Evolutionary conservation across 1,139 yeast species (phyloP).

Genomic region (Debaryomyces fabryi): DNA sequence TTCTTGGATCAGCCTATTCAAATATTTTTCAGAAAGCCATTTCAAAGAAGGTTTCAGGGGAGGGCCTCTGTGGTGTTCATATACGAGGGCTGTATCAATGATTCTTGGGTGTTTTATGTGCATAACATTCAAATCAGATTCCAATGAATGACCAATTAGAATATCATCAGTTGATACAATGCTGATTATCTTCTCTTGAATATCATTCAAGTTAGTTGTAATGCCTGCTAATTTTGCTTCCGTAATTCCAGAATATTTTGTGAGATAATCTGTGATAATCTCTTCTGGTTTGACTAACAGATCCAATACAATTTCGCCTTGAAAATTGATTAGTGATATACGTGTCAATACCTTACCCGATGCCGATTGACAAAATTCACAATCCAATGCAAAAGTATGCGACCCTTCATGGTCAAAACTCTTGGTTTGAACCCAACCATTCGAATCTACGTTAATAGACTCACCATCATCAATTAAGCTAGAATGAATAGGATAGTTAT

Average conservation of each 20-base stretch:
- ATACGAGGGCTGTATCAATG: slow-evolving; percentile 67
- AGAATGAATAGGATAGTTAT: slow-evolving; percentile 63
- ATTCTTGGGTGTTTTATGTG: slow-evolving; percentile 63
- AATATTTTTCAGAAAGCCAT: slow-evolving; percentile 60
- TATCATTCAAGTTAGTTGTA: slow-evolving; percentile 65
- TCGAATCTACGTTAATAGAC: slow-evolving; percentile 1
- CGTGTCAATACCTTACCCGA: slow-evolving; percentile 72
- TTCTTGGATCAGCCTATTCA: slow-evolving; percentile 62
- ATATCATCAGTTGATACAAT: slow-evolving; percentile 52
- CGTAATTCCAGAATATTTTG: slow-evolving; percentile 86
- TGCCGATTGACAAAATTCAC: slow-evolving; percentile 83
- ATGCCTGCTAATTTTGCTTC: slow-evolving; percentile 63
- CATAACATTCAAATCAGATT: slow-evolving; percentile 65
- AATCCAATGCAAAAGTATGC: slow-evolving; percentile 78
- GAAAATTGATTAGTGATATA: slow-evolving; percentile 70
- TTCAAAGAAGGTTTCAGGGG: slow-evolving; percentile 78
- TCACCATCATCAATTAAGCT: slow-evolving; percentile 7
- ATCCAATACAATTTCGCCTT: slow-evolving; percentile 64
- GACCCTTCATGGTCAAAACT: slow-evolving; percentile 56
- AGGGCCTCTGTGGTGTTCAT: slow-evolving; percentile 76
- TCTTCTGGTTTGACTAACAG: slow-evolving; percentile 75
- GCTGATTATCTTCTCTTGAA: slow-evolving; percentile 57
- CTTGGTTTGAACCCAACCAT: slow-evolving; percentile 60
- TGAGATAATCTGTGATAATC: slow-evolving; percentile 75
- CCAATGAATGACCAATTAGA: slow-evolving; percentile 73